Conservation (phyloP, 306 rosid species). For the Phaseolus lunatus region DNA sequence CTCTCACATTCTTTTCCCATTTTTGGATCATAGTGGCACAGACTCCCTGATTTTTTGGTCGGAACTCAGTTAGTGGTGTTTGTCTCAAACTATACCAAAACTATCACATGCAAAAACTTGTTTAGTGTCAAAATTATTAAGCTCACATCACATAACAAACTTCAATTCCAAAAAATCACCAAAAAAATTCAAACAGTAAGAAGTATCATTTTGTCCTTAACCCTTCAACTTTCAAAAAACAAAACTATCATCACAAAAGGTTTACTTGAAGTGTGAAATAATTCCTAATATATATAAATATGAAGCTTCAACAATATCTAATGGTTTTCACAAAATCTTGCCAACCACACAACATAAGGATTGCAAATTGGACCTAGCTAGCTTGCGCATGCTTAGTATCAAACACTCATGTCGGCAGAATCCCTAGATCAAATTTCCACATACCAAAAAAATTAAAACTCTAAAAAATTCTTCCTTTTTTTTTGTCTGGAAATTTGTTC, state of each 20-base stretch:
- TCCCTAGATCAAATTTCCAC: not conserved
- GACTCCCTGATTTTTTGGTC: constrained; percentile 33
- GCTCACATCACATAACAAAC: constrained; percentile 3
- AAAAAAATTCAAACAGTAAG: not conserved
- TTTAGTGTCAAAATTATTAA: constrained; percentile 1
- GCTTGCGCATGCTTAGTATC: not conserved
- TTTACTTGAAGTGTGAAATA: not conserved
- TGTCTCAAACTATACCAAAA: constrained; percentile 19
- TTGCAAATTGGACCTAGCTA: constrained; percentile 14
- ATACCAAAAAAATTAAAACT: too few species aligned
- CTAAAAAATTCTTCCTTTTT: too few species aligned
- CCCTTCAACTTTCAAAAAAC: too few species aligned
- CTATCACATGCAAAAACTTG: constrained; percentile 21
- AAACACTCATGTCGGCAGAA: not conserved
- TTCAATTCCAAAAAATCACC: not conserved
- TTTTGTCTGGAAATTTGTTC: too few species aligned
- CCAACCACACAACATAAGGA: not conserved
- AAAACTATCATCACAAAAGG: not conserved
- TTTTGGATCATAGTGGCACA: constrained; percentile 23
- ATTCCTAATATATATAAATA: too few species aligned
- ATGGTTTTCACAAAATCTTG: not conserved
- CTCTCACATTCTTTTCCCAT: constrained; percentile 14
- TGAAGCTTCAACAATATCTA: not conserved
- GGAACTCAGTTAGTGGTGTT: constrained; percentile 16
- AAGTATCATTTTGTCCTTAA: not conserved